These are phyloP conservation scores for Lignosus rhinocerotis DNA, from an alignment of 1,284 basidiomycete genomes.

Conservation along the genomic window DNA sequence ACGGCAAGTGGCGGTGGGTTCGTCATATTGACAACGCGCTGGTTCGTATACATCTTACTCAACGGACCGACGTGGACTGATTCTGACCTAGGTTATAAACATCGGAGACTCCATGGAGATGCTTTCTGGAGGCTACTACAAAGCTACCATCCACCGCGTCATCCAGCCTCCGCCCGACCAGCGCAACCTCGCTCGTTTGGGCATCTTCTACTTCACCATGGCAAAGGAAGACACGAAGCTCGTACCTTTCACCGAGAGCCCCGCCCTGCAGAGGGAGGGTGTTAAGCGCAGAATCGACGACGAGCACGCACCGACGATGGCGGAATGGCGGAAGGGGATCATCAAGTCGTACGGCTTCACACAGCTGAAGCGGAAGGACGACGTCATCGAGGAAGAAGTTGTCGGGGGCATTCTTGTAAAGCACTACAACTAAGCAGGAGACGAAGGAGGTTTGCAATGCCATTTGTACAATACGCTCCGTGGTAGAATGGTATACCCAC, in stretches of 20 bases:
- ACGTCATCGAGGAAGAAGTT: slow-evolving; percentile 41
- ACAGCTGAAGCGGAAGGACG: slow-evolving; percentile 35
- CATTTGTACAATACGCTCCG: neutral
- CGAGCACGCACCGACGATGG: slow-evolving; percentile 37
- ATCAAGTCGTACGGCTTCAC: slow-evolving; percentile 38
- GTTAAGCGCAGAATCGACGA: slow-evolving; percentile 30
- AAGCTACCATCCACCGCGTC: slow-evolving; percentile 44
- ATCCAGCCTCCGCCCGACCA: slow-evolving; percentile 52
- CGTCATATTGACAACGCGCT: slow-evolving; percentile 60
- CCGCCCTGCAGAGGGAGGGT: slow-evolving; percentile 32
- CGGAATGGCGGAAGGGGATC: slow-evolving; percentile 39
- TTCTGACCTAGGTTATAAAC: slow-evolving; percentile 37
- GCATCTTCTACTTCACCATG: slow-evolving; percentile 44
- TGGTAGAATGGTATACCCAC: neutral
- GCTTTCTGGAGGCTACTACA: slow-evolving; percentile 45
- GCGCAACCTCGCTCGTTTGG: slow-evolving; percentile 39
- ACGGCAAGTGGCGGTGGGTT: slow-evolving; percentile 59
- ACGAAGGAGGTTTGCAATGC: neutral
- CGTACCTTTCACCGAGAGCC: slow-evolving; percentile 30
- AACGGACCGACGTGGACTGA: neutral
- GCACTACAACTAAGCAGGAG: slow-evolving; percentile 40
- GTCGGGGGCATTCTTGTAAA: slow-evolving; percentile 43
- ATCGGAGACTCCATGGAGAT: slow-evolving; percentile 43
- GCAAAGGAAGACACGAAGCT: slow-evolving; percentile 33
- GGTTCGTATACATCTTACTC: slow-evolving; percentile 31